Percentiles rank a stretch among this genome's conserved stretches.
Conservation (phyloP, 345 rosid genomes). For the Cardamine resedifolia region DNA sequence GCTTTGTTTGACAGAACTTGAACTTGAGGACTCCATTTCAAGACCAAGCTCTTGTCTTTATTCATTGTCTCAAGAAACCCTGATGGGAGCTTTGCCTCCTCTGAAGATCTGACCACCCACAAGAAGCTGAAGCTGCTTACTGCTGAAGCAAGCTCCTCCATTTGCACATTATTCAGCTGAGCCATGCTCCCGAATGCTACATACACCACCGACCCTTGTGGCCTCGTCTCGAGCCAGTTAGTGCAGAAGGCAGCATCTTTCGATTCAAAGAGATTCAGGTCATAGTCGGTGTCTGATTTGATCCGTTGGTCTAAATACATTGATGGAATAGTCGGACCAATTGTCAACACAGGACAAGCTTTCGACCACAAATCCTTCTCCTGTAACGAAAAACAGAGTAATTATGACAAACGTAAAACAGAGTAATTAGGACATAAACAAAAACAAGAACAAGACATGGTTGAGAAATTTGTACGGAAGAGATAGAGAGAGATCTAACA, state of each 20-base stretch:
- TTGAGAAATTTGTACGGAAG: not conserved
- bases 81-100: slow-evolving; percentile 46
- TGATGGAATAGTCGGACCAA: slow-evolving; percentile 72
- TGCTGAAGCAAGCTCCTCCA: slow-evolving; percentile 57
- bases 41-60: slow-evolving; percentile 41
- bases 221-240: slow-evolving; percentile 52
- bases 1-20: slow-evolving; percentile 46
- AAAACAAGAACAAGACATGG: not conserved
- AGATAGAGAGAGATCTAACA: slow-evolving; percentile 25
- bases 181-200: slow-evolving; percentile 70
- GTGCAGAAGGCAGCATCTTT: slow-evolving; percentile 27
- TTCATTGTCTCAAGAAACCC: slow-evolving; percentile 21
- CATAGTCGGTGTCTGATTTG: slow-evolving; percentile 46
- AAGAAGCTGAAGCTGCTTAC: slow-evolving; percentile 45
- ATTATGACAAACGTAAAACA: not conserved
- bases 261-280: slow-evolving; percentile 42
- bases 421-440: not conserved
- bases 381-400: slow-evolving; percentile 31
- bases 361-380: slow-evolving; percentile 50
- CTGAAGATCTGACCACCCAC: slow-evolving; percentile 57
- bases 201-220: slow-evolving; percentile 56
- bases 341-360: slow-evolving; percentile 40
- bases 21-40: slow-evolving; percentile 60
- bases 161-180: slow-evolving; percentile 37
- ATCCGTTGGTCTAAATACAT: slow-evolving; percentile 52